phyloP scores from a whole-genome alignment of 1,139 yeast species.

The Lodderomyces jiufengensis region DNA sequence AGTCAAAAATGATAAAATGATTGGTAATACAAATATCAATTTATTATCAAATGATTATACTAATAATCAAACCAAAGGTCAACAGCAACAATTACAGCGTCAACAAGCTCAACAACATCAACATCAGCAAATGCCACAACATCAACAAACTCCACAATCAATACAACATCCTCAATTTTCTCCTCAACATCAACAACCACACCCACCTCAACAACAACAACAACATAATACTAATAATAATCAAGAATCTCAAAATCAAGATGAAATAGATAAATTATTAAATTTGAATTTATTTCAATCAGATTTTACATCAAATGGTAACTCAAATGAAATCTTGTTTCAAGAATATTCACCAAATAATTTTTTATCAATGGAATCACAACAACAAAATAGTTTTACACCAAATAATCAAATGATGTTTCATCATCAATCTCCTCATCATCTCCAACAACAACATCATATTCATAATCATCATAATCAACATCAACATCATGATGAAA shows the following conservation, averaged over 20 bases:
- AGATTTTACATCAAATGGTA: slow-evolving; percentile 24
- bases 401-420: slow-evolving; percentile 4
- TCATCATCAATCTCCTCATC: slow-evolving; percentile 15
- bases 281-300: slow-evolving; percentile 40
- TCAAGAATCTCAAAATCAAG: slow-evolving; percentile 16
- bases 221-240: not conserved
- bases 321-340: slow-evolving; percentile 7
- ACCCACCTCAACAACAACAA: slow-evolving; percentile 1
- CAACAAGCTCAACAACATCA: slow-evolving; percentile 3
- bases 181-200: slow-evolving; percentile 2
- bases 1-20: slow-evolving; percentile 1
- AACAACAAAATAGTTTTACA: slow-evolving; percentile 13
- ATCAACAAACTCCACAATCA: too few relatives aligned
- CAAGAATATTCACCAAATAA: not conserved
- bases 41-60: slow-evolving; percentile 2
- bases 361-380: slow-evolving; percentile 1
- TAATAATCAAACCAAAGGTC: not conserved
- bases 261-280: slow-evolving; percentile 40
- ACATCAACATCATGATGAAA: slow-evolving; percentile 13
- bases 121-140: not conserved
- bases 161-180: not conserved
- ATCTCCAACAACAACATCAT: slow-evolving; percentile 14
- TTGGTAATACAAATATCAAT: slow-evolving; percentile 4
- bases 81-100: not conserved
- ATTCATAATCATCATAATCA: slow-evolving; percentile 1